Percentiles rank a stretch among this genome's conserved stretches.
These are phyloP conservation scores for Lactuca saligna DNA, from an alignment of 129 eudicot genomes.

Conservation along the genomic window DNA sequence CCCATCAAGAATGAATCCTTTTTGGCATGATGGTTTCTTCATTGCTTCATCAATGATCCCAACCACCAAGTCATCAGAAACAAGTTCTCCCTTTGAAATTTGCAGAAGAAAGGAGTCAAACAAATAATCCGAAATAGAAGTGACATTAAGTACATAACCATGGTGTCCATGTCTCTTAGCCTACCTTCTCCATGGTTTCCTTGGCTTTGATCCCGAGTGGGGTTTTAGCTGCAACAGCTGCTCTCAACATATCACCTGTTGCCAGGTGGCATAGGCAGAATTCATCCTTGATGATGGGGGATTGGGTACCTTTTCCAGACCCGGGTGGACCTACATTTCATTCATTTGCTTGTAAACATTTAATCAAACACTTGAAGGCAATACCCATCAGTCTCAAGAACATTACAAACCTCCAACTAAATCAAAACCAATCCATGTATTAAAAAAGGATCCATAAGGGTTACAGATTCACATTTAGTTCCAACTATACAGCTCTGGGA, in stretches of 20 bases:
- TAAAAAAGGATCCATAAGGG: too few species aligned
- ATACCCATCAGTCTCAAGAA: background rate
- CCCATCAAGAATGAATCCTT: conserved; percentile 92
- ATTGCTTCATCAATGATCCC: conserved; percentile 90
- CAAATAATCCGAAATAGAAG: background rate
- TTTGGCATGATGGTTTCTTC: conserved; percentile 91
- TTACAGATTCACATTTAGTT: background rate
- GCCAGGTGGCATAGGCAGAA: conserved; percentile 94
- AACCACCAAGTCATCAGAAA: conserved; percentile 90
- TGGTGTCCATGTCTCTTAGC: background rate
- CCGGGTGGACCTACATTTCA: conserved; percentile 89
- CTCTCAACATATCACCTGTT: conserved; percentile 95
- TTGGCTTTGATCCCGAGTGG: conserved; percentile 89
- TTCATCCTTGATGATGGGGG: conserved; percentile 88
- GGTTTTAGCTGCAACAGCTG: conserved; percentile 90
- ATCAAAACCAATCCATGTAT: too few species aligned
- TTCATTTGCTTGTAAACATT: conserved; percentile 13
- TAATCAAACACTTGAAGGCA: conserved; percentile 3
- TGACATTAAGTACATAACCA: background rate
- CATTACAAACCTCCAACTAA: too few species aligned
- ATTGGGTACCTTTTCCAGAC: conserved; percentile 92
- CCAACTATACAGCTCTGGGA: background rate
- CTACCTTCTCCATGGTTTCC: conserved; percentile 93
- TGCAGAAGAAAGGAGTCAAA: background rate
- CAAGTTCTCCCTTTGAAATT: conserved; percentile 71